Evolutionary conservation across 2,329 filamentous ascomycete genomes (phyloP).

Genomic region (Ophiostoma sp.): DNA sequence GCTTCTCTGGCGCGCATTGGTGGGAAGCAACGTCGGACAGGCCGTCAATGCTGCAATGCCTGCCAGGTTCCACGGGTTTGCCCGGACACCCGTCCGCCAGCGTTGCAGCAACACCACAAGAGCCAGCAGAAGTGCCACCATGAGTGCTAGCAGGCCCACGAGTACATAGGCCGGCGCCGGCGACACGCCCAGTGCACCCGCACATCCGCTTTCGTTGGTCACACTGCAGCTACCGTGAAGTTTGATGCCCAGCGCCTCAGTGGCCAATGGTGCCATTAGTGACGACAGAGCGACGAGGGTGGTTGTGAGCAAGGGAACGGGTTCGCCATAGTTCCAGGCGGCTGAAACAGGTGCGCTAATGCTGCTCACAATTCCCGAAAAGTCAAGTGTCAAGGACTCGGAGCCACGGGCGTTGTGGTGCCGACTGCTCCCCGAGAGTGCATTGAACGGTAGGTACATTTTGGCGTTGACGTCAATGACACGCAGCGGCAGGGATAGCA

Average conservation of each 20-base stretch:
- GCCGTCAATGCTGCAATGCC: constrained; percentile 40
- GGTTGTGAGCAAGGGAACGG: constrained; percentile 43
- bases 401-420: constrained; percentile 41
- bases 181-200: constrained; percentile 40
- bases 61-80: constrained; percentile 45
- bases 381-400: constrained; percentile 46
- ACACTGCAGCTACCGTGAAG: constrained; percentile 40
- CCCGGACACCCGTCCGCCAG: constrained; percentile 43
- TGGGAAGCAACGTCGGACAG: constrained; percentile 34
- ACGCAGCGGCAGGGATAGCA: constrained; percentile 43
- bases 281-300: constrained; percentile 39
- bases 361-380: constrained; percentile 38
- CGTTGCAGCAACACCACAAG: constrained; percentile 36
- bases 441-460: constrained; percentile 47
- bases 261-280: constrained; percentile 43
- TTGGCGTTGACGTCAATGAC: constrained; percentile 45
- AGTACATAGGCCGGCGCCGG: constrained; percentile 37
- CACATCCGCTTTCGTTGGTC: constrained; percentile 37
- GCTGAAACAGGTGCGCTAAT: constrained; percentile 39
- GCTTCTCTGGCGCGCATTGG: background rate
- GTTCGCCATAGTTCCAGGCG: constrained; percentile 38
- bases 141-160: constrained; percentile 37
- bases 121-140: constrained; percentile 36
- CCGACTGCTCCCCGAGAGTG: constrained; percentile 37
- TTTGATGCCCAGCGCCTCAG: constrained; percentile 44